Percentiles rank a stretch among this genome's conserved stretches.
phyloP scores from a whole-genome alignment of 2,329 filamentous ascomycete species.

The Penicillium polonicum region DNA sequence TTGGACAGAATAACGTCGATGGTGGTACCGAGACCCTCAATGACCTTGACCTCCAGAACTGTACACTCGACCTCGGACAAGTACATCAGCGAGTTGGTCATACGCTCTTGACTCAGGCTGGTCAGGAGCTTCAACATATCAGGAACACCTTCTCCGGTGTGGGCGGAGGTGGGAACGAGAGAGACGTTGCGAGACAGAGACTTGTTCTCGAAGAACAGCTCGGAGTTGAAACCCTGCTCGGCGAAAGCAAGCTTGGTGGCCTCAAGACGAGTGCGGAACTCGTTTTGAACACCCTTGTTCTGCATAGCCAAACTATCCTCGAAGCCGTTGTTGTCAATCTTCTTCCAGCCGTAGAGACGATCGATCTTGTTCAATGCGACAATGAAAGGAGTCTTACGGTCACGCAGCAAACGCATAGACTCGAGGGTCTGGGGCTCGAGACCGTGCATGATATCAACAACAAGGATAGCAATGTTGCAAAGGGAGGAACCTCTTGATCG shows the following conservation, averaged over 20 bases:
- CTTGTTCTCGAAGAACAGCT: conserved; percentile 97
- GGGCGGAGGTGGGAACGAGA: conserved; percentile 93
- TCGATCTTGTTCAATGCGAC: conserved; percentile 99
- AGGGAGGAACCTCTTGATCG: conserved; percentile 95
- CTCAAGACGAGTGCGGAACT: conserved; percentile 86
- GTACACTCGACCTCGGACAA: conserved; percentile 96
- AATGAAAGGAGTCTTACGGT: conserved; percentile 95
- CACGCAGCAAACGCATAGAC: conserved; percentile 90
- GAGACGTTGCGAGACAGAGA: conserved; percentile 93
- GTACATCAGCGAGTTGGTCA: conserved; percentile 97
- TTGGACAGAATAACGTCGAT: conserved; percentile 97
- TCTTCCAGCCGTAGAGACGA: conserved; percentile 98
- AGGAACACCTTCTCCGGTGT: conserved; percentile 98
- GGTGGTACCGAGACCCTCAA: conserved; percentile 97
- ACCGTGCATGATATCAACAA: conserved; percentile 99
- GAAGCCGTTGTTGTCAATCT: conserved; percentile 98
- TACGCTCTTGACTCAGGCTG: conserved; percentile 90
- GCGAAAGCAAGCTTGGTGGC: conserved; percentile 91
- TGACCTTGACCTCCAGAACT: conserved; percentile 97
- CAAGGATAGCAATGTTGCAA: conserved; percentile 98
- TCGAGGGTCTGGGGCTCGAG: conserved; percentile 95
- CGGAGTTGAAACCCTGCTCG: conserved; percentile 96
- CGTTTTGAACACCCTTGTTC: conserved; percentile 88
- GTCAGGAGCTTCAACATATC: conserved; percentile 97
- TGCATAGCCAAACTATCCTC: conserved; percentile 86